Percentiles rank a stretch among this genome's conserved stretches.
Evolutionary conservation across 306 rosid genomes (phyloP).

Genomic region (Elaeagnus macrophylla): DNA sequence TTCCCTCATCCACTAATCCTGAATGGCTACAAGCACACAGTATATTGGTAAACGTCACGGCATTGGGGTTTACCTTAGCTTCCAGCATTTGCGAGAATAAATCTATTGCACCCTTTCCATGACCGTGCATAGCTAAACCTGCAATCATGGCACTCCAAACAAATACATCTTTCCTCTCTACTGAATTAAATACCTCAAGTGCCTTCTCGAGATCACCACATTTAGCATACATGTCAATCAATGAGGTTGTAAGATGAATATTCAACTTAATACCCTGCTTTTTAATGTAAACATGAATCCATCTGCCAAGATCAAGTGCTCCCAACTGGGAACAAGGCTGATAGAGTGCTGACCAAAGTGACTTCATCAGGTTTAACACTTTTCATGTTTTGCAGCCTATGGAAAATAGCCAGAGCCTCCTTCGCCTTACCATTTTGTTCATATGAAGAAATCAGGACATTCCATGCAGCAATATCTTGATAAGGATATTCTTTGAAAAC

Average conservation of each 20-base stretch:
- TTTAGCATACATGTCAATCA: constrained; percentile 60
- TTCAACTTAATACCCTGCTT: constrained; percentile 40
- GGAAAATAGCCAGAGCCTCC: constrained; percentile 51
- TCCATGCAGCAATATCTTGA: constrained; percentile 54
- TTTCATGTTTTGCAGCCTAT: constrained; percentile 38
- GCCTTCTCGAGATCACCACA: constrained; percentile 56
- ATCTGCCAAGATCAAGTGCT: constrained; percentile 51
- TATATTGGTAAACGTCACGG: constrained; percentile 50
- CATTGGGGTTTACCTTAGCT: constrained; percentile 49
- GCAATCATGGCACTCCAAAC: constrained; percentile 66
- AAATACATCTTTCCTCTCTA: constrained; percentile 44
- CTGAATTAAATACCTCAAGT: constrained; percentile 35
- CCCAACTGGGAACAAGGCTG: constrained; percentile 63
- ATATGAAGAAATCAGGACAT: constrained; percentile 47
- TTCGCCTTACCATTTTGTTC: constrained; percentile 53
- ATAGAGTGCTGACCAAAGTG: constrained; percentile 43
- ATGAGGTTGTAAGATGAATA: constrained; percentile 43
- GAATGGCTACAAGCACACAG: constrained; percentile 56
- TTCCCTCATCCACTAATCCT: constrained; percentile 44
- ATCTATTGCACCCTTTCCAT: constrained; percentile 40
- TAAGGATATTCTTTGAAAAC: constrained; percentile 40
- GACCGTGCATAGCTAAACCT: constrained; percentile 59
- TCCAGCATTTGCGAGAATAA: constrained; percentile 42
- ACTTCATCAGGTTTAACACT: constrained; percentile 46
- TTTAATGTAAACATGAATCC: constrained; percentile 43